Base-by-base conservation (phyloP, 805 yeast species). In the Komagataella pastoris region DNA sequence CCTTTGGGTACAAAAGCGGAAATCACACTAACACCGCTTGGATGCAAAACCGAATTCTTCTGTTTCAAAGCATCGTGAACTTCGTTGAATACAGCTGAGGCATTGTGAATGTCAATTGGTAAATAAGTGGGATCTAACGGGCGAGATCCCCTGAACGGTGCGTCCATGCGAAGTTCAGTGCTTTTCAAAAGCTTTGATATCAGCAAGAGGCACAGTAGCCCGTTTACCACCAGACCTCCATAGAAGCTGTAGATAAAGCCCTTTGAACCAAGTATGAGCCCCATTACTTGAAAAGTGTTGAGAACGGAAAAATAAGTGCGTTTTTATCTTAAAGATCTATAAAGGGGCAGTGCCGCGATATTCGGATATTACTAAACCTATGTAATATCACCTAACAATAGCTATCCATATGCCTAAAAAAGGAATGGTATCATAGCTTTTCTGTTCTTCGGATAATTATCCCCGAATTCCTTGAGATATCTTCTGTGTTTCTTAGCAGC, bases 401-500 rank as follows among this genome's bases (percentile, higher is more conserved):
- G 36, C 36, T 3, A 6, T 4, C 36, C 2, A 6, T 4, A 30
- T 10, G 12, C 30, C 64, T 65, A 88, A 53, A 80, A 72, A 36
- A 90, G 57, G 59, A 66, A 88, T 21, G 99, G 99, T 58, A 93
- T 70, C 67, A 82, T 72, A 55, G 87, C 84, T 63, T 88, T 83
- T 68, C 89, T 83, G 64, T 78, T 74, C 60, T 80, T 79, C 61
- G 91, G 91, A 65, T 91, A 93, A 56, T 80, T 78, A 58, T 80
- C 80, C 23, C 89, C 88, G 69, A 85, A 85, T 52, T 81, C 82
- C 60, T 74, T 75, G 61, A 72, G 70, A 64, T 83, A 85, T 52
- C 80, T 72, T 59, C 71, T 73, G 68, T 91, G 95, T 66, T 88
- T 90, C 72, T 88, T 83, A 53, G 79, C 75, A 19, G 98, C 97